Evolutionary conservation across 2,329 filamentous ascomycete species (phyloP), one percentile per base, ranked within the genome.

Genomic region (Talaromyces sp.): DNA sequence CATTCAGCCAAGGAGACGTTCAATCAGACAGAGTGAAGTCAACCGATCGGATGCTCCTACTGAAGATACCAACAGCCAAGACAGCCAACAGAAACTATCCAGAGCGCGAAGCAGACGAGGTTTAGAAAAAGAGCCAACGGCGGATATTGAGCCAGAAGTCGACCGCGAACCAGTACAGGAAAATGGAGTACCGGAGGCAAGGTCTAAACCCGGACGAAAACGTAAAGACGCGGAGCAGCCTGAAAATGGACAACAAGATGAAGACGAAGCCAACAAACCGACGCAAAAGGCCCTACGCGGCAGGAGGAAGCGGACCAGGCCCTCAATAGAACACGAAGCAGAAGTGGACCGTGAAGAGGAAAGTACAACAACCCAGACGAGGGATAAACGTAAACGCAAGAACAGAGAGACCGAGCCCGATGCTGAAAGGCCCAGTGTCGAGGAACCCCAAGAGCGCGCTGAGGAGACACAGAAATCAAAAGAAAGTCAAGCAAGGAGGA

Each of bases 301-400:
- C 52, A 52, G 43, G 28, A 59, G 53, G 37, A 50, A 43, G 45
- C 46, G 46, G 10, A 31, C n/a, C 21, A 53, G 31, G 56, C 56
- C 31, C 8, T 33, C 48, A 15, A 39, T 41, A 39, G 31, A 48
- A 13, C 25, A 33, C 15, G 62, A 61, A 52, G 43, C 51, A 22
- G 52, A 53, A 19, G 64, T 64, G 57, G 17, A 36, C 25, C n/a
- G 37, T 13, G 19, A 60, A 19, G 39, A 53, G 39, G 45, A 53
- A 17, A 33, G 36, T 35, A 45, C 17, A 50, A 15, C 57, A 54
- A 7, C 21, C 56, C 50, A 57, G 59, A 45, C 48, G 52, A 36
- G 59, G 56, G 33, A 57, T 55, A 15, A 62, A 60, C 17, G 57
- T 53, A 36, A 56, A 62, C 33, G 54, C 40, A 50, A 53, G 63